Base-by-base conservation (phyloP, 2,329 filamentous ascomycete genomes). In the Lasiodiplodia hormozganensis region DNA sequence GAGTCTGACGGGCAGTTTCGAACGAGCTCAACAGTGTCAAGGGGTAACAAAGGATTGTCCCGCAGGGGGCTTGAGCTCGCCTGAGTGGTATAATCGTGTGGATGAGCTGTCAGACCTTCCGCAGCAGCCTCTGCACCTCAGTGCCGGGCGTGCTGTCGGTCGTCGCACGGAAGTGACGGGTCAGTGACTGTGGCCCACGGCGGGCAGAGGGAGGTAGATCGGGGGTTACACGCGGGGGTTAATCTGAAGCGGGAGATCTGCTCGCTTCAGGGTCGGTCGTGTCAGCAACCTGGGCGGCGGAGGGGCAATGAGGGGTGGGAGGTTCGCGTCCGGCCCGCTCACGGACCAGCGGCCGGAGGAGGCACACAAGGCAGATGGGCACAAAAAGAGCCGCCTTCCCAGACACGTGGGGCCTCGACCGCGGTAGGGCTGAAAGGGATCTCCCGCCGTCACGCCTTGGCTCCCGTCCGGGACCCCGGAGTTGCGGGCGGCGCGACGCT, bases 351-450 rank as follows among this genome's bases (percentile, higher is more conserved):
- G 25, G 58, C 58, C 38, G 58, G 28, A 49, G 58, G 43, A 56
- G 53, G 53, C 52, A 36, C 53, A 56, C 43, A 40, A 23, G 58
- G 43, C 25, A 52, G 60, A 18, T 49, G 51, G 47, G 43, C 31
- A 60, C 52, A 67, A 57, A 67, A 57, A 40, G 53, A n/a, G 58
- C 40, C 43, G 60, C 64, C 43, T 21, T 57, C 53, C 54, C 65
- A 60, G 18, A 43, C 65, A 67, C 65, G 65, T 58, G 65, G 65
- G 54, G 54, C 54, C 56, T 51, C 54, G 65, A 49, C 53, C 34
- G 54, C 31, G 54, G 65, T 67, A 67, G 65, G 65, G 65, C 65
- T 67, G 65, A 64, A 25, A 51, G 60, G 60, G 60, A 64, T 31
- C 60, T 52, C 43, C 60, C 60, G 60, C 47, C 60, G 43, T 36